Percentiles rank a stretch among this genome's conserved stretches.
Evolutionary conservation across 768 basidiomycete species (phyloP).

Genomic region (Pulveroboletus sp.): DNA sequence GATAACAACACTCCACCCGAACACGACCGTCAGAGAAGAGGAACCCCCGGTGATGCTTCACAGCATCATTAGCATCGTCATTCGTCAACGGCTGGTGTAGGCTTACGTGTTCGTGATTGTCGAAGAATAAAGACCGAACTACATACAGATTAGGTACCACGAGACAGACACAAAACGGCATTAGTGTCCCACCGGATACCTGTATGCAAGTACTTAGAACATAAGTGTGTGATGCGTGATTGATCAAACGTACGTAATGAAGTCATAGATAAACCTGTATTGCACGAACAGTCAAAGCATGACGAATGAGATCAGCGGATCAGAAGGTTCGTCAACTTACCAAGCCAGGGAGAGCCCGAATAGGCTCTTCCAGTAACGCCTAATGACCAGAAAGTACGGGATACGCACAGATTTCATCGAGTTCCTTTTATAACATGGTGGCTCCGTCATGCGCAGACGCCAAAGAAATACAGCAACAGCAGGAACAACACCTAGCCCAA

Average conservation of each 20-base stretch:
- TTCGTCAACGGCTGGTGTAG: background rate
- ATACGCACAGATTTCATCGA: slow-evolving; percentile 73
- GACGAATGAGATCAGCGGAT: background rate
- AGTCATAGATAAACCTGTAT: slow-evolving; percentile 69
- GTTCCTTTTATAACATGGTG: slow-evolving; percentile 64
- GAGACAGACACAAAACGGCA: background rate
- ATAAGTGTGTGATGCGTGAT: background rate
- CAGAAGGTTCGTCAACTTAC: slow-evolving; percentile 31
- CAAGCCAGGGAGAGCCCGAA: slow-evolving; percentile 73
- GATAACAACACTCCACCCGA: slow-evolving; percentile 85
- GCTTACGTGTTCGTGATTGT: slow-evolving; percentile 63
- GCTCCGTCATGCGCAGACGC: slow-evolving; percentile 83
- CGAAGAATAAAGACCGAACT: slow-evolving; percentile 82
- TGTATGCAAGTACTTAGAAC: slow-evolving; percentile 19
- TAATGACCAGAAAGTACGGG: slow-evolving; percentile 73
- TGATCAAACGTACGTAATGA: slow-evolving; percentile 55
- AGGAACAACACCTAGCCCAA: slow-evolving; percentile 80
- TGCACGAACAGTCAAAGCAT: background rate
- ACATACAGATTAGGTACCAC: slow-evolving; percentile 1
- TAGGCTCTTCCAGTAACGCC: slow-evolving; percentile 75
- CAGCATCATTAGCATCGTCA: background rate
- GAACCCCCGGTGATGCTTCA: slow-evolving; percentile 54
- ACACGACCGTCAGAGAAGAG: slow-evolving; percentile 51
- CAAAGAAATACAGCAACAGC: slow-evolving; percentile 79
- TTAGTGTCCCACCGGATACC: slow-evolving; percentile 54